Conservation (phyloP, 495 filamentous ascomycete genomes). For the Pyrenula aspistea region DNA sequence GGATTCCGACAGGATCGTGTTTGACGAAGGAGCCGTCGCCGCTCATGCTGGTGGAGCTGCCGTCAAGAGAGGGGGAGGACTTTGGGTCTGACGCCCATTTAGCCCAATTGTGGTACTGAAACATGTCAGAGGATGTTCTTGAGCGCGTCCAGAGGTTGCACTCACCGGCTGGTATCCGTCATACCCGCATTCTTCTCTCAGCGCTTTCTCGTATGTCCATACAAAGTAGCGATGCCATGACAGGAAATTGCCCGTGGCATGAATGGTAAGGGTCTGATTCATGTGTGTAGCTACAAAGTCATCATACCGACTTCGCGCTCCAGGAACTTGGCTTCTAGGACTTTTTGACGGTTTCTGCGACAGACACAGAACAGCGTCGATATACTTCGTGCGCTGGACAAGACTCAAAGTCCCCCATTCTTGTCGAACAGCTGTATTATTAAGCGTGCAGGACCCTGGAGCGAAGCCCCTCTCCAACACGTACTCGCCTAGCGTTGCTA, state of each 20-base stretch:
- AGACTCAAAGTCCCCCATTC: conserved; percentile 30
- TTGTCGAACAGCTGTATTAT: conserved; percentile 17
- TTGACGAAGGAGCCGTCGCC: conserved; percentile 45
- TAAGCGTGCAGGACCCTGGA: conserved; percentile 8
- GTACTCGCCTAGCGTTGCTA: background rate
- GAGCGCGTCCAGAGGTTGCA: background rate
- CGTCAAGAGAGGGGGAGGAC: conserved; percentile 53
- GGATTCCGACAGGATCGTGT: conserved; percentile 16
- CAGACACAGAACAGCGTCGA: conserved; percentile 53
- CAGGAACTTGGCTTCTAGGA: conserved; percentile 24
- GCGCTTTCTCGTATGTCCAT: conserved; percentile 50
- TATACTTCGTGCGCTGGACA: conserved; percentile 43
- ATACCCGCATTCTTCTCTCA: conserved; percentile 62
- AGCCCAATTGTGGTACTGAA: conserved; percentile 55
- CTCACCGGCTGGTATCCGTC: conserved; percentile 20
- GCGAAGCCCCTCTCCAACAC: background rate
- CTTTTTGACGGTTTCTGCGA: conserved; percentile 30
- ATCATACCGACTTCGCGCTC: conserved; percentile 49
- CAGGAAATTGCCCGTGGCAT: conserved; percentile 55
- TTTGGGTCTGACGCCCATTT: conserved; percentile 33
- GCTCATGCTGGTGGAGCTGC: conserved; percentile 44
- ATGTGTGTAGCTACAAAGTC: conserved; percentile 63
- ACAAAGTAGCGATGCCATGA: conserved; percentile 62
- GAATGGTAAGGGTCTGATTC: conserved; percentile 47
- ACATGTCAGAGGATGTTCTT: background rate